Base-by-base conservation (phyloP, 768 basidiomycete genomes). In the Neoboletus brunneissimus region DNA sequence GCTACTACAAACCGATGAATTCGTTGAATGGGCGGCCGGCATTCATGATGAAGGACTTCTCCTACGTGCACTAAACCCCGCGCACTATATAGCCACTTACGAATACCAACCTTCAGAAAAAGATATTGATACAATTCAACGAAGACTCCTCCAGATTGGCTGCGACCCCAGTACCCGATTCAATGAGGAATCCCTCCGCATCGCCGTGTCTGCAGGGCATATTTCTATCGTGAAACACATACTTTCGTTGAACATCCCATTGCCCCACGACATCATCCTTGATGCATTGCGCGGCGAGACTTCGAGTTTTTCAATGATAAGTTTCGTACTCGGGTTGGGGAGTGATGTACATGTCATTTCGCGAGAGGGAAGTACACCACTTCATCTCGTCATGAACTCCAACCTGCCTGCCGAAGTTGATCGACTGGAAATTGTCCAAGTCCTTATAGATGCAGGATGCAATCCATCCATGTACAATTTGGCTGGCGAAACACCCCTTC, bases 381-480 rank as follows among this genome's bases (percentile, higher is more conserved):
- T 34, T 13, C 32, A 34, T 32, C 31, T 32, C 12, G 12, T 12
- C 46, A 6, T 40, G 41, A 6, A 15, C 13, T 34, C 34, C 34
- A 6, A 34, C 13, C 0, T 34, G 6, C 8, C 13, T 9, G 42
- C 48, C 2, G 50, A 48, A 35, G 2, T 34, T 8, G 47, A 37
- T 9, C 0, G 6, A n/a, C 7, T 46, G 3, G 32, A 48, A 18
- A 20, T 3, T 11, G 16, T 48, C n/a, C 38, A 35, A 31, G 13
- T 45, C n/a, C 53, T 63, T 5, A 4, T 56, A 3, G 46, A 44
- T 29, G 61, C 62, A 2, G 62, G 62, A 12, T 59, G 61, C 23
- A n/a, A 45, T 15, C 38, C 50, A 13, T 51, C 47, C 13, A 1
- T 13, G 2, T 11, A 3, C 11, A 54, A 62, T 10, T 18, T 34